Evolutionary conservation across 2,329 filamentous ascomycete genomes (phyloP).

Genomic region (Phaeosphaeriaceae sp.): DNA sequence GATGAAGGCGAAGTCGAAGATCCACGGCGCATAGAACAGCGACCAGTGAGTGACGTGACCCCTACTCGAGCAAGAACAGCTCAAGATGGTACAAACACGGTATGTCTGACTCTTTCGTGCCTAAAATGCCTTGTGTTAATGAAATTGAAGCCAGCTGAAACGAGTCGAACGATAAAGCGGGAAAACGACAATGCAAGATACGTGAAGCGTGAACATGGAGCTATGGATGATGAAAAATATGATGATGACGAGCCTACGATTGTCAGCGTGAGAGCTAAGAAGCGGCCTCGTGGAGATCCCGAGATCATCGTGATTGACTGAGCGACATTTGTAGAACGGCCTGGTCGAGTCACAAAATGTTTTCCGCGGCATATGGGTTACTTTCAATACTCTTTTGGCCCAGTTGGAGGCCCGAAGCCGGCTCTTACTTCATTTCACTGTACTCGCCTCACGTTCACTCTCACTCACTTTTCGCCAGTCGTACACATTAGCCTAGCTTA

Average conservation of each 20-base stretch:
- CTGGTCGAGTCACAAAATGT: too few relatives aligned
- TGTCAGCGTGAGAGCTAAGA: not conserved
- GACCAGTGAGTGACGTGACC: slow-evolving; percentile 3
- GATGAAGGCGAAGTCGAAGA: not conserved
- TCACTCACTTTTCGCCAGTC: too few relatives aligned
- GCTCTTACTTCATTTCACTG: too few relatives aligned
- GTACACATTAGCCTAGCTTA: too few relatives aligned
- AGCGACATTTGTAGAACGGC: not conserved
- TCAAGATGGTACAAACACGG: slow-evolving; percentile 2
- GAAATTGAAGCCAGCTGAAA: not conserved
- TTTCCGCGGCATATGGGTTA: too few relatives aligned
- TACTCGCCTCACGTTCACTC: too few relatives aligned
- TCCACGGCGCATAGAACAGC: slow-evolving; percentile 1
- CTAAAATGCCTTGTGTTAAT: slow-evolving; percentile 1
- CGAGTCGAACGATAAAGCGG: not conserved
- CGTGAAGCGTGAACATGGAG: slow-evolving; percentile 7
- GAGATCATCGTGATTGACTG: slow-evolving; percentile 11
- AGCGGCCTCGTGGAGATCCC: slow-evolving; percentile 8
- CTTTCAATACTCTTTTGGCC: too few relatives aligned
- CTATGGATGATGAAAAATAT: not conserved
- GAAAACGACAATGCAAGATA: not conserved
- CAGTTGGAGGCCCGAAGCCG: too few relatives aligned
- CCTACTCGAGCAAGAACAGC: slow-evolving; percentile 5
- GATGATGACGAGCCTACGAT: slow-evolving; percentile 6
- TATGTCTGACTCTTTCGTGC: slow-evolving; percentile 1